Evolutionary conservation across 805 yeast species (phyloP).

Genomic region (Pachysolen tannophilus): DNA sequence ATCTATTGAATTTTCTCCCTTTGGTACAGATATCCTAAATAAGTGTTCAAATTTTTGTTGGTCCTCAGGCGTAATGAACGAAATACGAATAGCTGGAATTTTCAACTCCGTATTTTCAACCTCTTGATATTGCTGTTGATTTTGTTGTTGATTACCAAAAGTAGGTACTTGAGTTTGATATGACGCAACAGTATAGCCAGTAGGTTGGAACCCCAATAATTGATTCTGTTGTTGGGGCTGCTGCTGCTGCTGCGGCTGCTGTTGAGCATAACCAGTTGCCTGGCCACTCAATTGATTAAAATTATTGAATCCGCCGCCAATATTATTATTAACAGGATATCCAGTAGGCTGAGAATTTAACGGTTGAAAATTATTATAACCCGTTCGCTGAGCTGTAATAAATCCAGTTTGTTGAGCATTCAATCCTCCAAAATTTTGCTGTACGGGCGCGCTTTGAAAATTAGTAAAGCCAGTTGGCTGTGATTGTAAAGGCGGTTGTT

Average conservation of each 20-base stretch:
- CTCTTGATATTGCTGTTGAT: constrained; percentile 24
- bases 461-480: constrained; percentile 23
- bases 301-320: constrained; percentile 1
- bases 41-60: constrained; percentile 82
- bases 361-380: constrained; percentile 19
- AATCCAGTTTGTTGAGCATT: constrained; percentile 1
- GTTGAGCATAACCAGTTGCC: constrained; percentile 14
- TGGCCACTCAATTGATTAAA: constrained; percentile 2
- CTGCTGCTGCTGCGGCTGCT: constrained; percentile 23
- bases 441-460: too few species aligned
- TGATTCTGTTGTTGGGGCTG: constrained; percentile 26
- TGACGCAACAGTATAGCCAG: constrained; percentile 13
- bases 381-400: constrained; percentile 26
- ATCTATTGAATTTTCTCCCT: constrained; percentile 57
- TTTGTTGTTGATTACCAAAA: constrained; percentile 13
- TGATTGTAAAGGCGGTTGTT: constrained; percentile 14
- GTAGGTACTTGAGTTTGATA: constrained; percentile 12
- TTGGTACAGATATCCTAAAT: constrained; percentile 70
- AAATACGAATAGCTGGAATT: constrained; percentile 69
- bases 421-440: too few species aligned
- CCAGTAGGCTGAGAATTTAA: constrained; percentile 24
- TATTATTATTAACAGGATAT: too few species aligned
- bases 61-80: constrained; percentile 79
- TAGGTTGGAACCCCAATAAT: constrained; percentile 19
- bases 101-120: constrained; percentile 50